Evolutionary conservation across 257 asterid genomes (phyloP).

Genomic region (Solanum chilense): DNA sequence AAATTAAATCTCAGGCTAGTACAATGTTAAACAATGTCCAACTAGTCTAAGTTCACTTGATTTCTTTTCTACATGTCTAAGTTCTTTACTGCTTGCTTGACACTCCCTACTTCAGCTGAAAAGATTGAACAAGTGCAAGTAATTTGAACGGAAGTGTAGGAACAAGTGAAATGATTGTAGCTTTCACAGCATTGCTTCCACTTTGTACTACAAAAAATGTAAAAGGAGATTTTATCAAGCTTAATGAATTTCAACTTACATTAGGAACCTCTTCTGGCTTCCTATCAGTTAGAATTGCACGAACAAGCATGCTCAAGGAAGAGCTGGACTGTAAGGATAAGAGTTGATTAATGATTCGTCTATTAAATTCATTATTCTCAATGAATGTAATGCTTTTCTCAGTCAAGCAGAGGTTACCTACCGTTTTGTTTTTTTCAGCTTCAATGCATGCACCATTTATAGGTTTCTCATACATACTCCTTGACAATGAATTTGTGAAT

Average conservation of each 20-base stretch:
- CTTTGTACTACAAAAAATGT: background rate
- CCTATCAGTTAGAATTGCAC: conserved; percentile 62
- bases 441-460: conserved; percentile 24
- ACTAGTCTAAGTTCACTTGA: background rate
- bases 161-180: background rate
- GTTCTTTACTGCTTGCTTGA: background rate
- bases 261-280: conserved; percentile 74
- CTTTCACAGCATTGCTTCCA: background rate
- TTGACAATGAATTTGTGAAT: conserved; percentile 52
- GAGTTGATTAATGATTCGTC: background rate
- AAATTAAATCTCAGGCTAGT: background rate
- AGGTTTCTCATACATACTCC: conserved; percentile 47
- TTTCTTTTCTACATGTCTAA: background rate
- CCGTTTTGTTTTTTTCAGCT: conserved; percentile 38
- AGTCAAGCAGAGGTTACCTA: conserved; percentile 15
- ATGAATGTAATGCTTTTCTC: background rate
- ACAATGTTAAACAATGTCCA: background rate
- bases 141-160: background rate
- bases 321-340: conserved; percentile 51
- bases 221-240: background rate
- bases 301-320: conserved; percentile 73
- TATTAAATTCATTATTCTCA: background rate
- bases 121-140: background rate
- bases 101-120: background rate
- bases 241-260: background rate